A percentile compares a stretch with the other conserved stretches of the same genome.
Evolutionary conservation across 169 alveolate genomes (phyloP).

Genomic region (Plasmodium coatneyi): DNA sequence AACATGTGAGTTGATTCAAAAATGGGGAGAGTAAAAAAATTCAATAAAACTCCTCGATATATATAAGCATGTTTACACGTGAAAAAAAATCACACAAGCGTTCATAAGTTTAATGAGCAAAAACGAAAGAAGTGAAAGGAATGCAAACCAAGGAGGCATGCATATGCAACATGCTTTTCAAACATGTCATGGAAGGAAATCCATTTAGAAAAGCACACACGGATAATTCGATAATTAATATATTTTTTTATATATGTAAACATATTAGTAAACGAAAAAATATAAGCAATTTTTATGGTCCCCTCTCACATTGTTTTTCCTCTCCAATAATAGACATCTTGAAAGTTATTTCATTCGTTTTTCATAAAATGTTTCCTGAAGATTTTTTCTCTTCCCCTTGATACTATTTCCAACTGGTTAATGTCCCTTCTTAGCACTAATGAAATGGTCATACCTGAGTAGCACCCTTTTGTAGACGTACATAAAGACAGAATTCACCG

Average conservation of each 20-base stretch:
- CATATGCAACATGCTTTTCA: neutral
- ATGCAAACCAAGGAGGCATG: neutral
- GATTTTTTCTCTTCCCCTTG: neutral
- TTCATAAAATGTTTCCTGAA: neutral
- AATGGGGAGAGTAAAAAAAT: neutral
- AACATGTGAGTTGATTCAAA: conserved; percentile 6
- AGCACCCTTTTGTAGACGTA: neutral
- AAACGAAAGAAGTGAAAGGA: neutral
- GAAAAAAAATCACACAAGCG: neutral
- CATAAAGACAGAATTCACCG: neutral
- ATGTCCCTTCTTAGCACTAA: neutral
- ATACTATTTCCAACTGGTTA: neutral
- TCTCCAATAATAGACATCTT: neutral
- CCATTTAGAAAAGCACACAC: neutral
- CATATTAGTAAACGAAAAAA: neutral
- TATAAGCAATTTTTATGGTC: neutral
- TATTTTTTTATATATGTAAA: neutral
- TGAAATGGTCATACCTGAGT: neutral
- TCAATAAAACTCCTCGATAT: neutral
- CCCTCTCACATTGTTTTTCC: neutral
- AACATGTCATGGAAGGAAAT: neutral
- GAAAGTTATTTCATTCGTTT: neutral
- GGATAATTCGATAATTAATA: neutral
- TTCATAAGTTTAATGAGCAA: neutral
- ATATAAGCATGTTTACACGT: conserved; percentile 1